Evolutionary conservation across 441 rosid species (phyloP).

Genomic region (Populus hybrid): DNA sequence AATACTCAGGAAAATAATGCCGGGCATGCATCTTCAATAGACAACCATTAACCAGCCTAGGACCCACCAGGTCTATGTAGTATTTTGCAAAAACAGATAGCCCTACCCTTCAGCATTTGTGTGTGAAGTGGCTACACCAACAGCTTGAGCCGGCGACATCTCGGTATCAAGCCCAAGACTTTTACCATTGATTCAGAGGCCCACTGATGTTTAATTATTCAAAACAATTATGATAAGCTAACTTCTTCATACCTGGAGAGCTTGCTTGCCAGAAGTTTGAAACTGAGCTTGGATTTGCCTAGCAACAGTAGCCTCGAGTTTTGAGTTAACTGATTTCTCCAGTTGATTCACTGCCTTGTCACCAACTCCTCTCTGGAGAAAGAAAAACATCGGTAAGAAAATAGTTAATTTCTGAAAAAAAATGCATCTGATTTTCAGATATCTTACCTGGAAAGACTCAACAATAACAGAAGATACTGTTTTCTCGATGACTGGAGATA

Average conservation of each 20-base stretch:
- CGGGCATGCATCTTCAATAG: background rate
- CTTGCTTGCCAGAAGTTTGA: slow-evolving; percentile 77
- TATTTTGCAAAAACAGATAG: background rate
- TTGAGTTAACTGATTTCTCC: slow-evolving; percentile 60
- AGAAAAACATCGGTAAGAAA: background rate
- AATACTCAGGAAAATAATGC: background rate
- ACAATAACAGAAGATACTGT: slow-evolving; percentile 53
- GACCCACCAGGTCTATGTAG: background rate
- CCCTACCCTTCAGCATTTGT: background rate
- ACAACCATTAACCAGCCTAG: background rate
- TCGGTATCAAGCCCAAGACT: background rate
- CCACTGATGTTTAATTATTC: too few species aligned
- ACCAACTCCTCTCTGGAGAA: slow-evolving; percentile 64
- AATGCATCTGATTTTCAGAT: background rate
- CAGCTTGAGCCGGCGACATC: background rate
- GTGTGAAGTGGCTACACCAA: background rate
- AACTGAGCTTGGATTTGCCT: slow-evolving; percentile 77
- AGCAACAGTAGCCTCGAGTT: slow-evolving; percentile 60
- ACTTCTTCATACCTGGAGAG: slow-evolving; percentile 52
- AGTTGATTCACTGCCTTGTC: slow-evolving; percentile 65
- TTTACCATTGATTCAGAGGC: background rate
- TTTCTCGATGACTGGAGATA: slow-evolving; percentile 65
- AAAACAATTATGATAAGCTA: too few species aligned
- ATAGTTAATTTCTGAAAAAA: background rate
- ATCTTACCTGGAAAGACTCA: slow-evolving; percentile 77